These are phyloP conservation scores for Xylaria sp. DNA, from an alignment of 2,329 filamentous ascomycete species.

Conservation along the genomic window DNA sequence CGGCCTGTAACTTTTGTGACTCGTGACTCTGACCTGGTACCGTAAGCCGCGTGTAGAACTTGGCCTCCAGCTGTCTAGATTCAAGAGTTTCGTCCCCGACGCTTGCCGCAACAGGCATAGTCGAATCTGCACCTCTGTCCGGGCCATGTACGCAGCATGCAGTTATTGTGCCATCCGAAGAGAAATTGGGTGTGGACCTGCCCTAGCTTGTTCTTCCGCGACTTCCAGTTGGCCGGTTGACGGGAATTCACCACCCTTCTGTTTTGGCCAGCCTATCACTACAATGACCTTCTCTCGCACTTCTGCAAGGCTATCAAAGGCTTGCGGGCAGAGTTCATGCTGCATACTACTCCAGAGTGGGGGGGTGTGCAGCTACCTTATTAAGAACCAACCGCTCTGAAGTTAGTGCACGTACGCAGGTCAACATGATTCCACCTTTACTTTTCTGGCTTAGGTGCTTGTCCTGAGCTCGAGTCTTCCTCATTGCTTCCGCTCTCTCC, in stretches of 20 bases:
- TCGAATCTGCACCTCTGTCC: conserved; percentile 11
- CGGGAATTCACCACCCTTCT: conserved; percentile 1
- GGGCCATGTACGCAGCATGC: conserved; percentile 9
- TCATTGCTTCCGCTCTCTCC: conserved; percentile 14
- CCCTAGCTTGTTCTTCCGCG: conserved; percentile 24
- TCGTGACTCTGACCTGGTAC: conserved; percentile 18
- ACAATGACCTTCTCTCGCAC: not conserved
- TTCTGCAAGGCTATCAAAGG: conserved; percentile 33
- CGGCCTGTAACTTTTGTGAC: not conserved
- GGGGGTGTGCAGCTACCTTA: not conserved
- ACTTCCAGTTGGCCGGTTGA: conserved; percentile 37
- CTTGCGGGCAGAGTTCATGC: conserved; percentile 14
- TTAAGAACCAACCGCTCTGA: not conserved
- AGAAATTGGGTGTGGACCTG: conserved; percentile 33
- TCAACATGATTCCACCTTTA: not conserved
- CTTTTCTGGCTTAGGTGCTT: conserved; percentile 2
- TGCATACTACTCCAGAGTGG: conserved; percentile 11
- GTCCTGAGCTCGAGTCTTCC: conserved; percentile 7
- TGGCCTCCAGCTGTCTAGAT: not conserved
- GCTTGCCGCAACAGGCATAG: conserved; percentile 18
- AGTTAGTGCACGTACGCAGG: too few species aligned
- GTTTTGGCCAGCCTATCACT: conserved; percentile 16
- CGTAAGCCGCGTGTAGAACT: conserved; percentile 4
- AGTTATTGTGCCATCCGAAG: conserved; percentile 23
- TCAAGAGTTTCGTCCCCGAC: conserved; percentile 3